Evolutionary conservation across 73 alveolate species (phyloP).

Genomic region (Paramecium primaurelia): DNA sequence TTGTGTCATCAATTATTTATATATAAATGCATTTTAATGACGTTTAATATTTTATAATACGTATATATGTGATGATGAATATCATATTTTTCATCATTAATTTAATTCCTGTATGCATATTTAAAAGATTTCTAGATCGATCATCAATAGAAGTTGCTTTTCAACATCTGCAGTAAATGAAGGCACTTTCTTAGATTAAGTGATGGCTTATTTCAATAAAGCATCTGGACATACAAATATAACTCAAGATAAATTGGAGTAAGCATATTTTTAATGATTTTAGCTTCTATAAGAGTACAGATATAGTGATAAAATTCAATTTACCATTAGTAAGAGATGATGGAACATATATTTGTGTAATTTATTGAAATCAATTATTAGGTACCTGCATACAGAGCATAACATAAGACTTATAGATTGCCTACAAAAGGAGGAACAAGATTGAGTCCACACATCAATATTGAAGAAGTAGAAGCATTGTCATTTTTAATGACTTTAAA

Average conservation of each 20-base stretch:
- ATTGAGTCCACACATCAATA: conserved; percentile 68
- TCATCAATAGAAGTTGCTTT: background rate
- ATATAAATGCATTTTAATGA: background rate
- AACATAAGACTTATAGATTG: conserved; percentile 75
- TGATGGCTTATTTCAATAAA: conserved; percentile 70
- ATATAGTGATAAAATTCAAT: conserved; percentile 65
- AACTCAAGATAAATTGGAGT: conserved; percentile 65
- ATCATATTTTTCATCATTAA: background rate
- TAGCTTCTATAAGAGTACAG: conserved; percentile 66
- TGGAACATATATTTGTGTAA: conserved; percentile 67
- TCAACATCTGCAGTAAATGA: background rate
- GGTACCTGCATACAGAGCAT: conserved; percentile 81
- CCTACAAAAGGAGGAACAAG: conserved; percentile 91
- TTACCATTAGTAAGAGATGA: conserved; percentile 76
- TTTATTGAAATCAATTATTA: conserved; percentile 27
- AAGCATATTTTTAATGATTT: background rate
- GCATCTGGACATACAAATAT: conserved; percentile 75
- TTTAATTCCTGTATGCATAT: background rate
- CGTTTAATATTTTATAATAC: background rate
- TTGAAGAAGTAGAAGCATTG: conserved; percentile 77
- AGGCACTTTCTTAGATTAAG: conserved; percentile 71
- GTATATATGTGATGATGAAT: conserved; percentile 18
- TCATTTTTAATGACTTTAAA: conserved; percentile 83
- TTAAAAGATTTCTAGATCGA: background rate
- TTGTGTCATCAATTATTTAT: background rate